Evolutionary conservation across 225 moss, liverwort and hornwort species (phyloP), one percentile per base, ranked within the genome.

Genomic region (Climacium dendroides): DNA sequence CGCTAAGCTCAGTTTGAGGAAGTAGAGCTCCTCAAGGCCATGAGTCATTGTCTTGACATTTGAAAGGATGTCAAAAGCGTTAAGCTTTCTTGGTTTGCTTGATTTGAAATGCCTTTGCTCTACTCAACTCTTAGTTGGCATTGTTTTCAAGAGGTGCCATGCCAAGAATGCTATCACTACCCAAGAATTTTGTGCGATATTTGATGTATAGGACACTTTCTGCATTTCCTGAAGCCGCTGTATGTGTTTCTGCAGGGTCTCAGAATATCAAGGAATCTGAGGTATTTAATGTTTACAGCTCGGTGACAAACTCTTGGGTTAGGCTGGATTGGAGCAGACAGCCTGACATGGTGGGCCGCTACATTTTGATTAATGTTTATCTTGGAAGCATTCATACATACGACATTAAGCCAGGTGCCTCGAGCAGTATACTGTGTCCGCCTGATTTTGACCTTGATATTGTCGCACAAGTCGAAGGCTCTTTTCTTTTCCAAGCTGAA

Each of bases 371-470:
- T 35, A 80, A 93, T 35, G 86, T 84, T 13, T 79, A 72, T 58
- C 74, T 67, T 32, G 91, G 93, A 69, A 89, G 80, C 81, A 74
- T 93, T 32, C 91, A 91, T 50, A 87, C 87, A 32, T 88, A 80
- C 74, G 88, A 91, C 88, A 63, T 87, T 9, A 55, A 61, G 29
- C 90, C 89, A 55, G 90, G 79, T 61, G 73, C 67, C 3, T 66
- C 85, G 18, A 90, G 82, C 57, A 85, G 48, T 39, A 45, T 91
- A 8, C 23, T 70, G 35, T 86, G 79, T 35, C 93, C 93, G 19
- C 93, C 90, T 12, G 88, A 85, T 47, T 91, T 93, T 28, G 91
- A 91, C n/a, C 78, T 85, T 6, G 90, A 88, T 19, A 23, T 72
- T n/a, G 85, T 91, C 50, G 86, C 91, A 15, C 89, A 86, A 26